Percentiles rank a stretch among this genome's conserved stretches.
Conservation (phyloP, 2,329 filamentous ascomycete species). For the Byssothecium circinans region DNA sequence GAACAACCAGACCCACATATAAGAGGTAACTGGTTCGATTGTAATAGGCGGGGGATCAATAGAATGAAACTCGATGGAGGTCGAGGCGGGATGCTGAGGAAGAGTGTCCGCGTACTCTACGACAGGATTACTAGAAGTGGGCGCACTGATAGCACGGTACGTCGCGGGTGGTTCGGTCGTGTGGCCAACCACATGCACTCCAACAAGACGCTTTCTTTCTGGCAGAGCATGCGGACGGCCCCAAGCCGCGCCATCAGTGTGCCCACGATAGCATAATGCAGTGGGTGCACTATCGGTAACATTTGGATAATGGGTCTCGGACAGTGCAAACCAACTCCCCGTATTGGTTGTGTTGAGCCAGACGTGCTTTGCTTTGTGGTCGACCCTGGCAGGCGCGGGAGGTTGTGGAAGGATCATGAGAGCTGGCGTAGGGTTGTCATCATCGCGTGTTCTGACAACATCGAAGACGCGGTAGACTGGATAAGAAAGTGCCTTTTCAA, state of each 20-base stretch:
- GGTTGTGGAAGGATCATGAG: conserved; percentile 88
- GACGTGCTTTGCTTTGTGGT: conserved; percentile 52
- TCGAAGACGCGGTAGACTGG: conserved; percentile 90
- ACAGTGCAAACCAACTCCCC: conserved; percentile 95
- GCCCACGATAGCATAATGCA: conserved; percentile 57
- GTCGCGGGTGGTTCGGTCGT: conserved; percentile 21
- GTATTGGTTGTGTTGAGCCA: conserved; percentile 84
- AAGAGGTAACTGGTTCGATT: conserved; percentile 14
- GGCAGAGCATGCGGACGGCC: conserved; percentile 31
- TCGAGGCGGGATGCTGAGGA: conserved; percentile 9
- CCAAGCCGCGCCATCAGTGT: conserved; percentile 28
- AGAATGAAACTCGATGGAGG: conserved; percentile 2
- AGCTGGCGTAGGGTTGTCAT: conserved; percentile 68
- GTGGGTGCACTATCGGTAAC: conserved; percentile 70
- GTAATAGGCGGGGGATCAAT: conserved; percentile 24
- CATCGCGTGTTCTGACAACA: conserved; percentile 72
- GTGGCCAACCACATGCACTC: conserved; percentile 43
- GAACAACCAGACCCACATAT: conserved; percentile 2
- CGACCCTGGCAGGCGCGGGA: conserved; percentile 58
- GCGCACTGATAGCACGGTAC: conserved; percentile 28
- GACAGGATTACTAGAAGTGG: conserved; percentile 21
- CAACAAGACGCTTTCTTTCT: conserved; percentile 41
- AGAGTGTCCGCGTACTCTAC: conserved; percentile 24
- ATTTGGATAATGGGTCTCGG: conserved; percentile 80
- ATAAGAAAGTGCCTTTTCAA: conserved; percentile 64